Evolutionary conservation across 805 yeast genomes (phyloP), one percentile per base, ranked within the genome.

Genomic region (Lipomyces sp.): DNA sequence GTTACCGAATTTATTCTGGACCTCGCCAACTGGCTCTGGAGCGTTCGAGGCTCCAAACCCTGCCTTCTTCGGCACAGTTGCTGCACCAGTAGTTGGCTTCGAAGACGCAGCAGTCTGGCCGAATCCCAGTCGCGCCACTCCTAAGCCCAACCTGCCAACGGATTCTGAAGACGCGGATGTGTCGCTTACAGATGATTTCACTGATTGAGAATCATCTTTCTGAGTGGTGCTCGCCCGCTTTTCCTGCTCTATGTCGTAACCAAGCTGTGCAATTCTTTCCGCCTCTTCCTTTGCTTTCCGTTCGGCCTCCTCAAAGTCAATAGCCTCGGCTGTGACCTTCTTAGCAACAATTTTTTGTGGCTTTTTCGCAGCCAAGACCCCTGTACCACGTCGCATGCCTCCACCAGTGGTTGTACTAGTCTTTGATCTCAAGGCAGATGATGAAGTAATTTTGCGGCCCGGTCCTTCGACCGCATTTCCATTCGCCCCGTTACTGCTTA

Each of bases 221-320:
- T 34, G 45, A 15, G 67, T 13, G n/a, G n/a, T 10, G 42, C 57
- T 59, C 8, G 48, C 54, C 33, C 51, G 33, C 42, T 55, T 54
- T 37, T 66, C 71, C 34, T 57, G 56, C 56, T 69, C 75, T 63
- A 84, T 80, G 70, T 80, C 77, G 71, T 82, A 81, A 11, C 84
- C 86, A 35, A 81, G 78, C 71, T 74, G 77, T 42, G 77, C 78
- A 24, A 75, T 80, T 73, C 90, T 89, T 74, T 89, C 90, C 62
- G 88, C 90, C 77, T 93, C 98, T 74, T 84, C 83, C 76, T 88
- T 86, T 30, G 97, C 98, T 75, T 89, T 89, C 75, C 84, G 88
- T 77, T 92, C 89, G 57, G 86, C 85, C 64, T 84, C 86, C 66
- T 87, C 90, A 67, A 87, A 87, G 71, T 87, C 89, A 63, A 86